phyloP scores from a whole-genome alignment of 225 moss, liverwort and hornwort genomes.

The Neckera pumila region DNA sequence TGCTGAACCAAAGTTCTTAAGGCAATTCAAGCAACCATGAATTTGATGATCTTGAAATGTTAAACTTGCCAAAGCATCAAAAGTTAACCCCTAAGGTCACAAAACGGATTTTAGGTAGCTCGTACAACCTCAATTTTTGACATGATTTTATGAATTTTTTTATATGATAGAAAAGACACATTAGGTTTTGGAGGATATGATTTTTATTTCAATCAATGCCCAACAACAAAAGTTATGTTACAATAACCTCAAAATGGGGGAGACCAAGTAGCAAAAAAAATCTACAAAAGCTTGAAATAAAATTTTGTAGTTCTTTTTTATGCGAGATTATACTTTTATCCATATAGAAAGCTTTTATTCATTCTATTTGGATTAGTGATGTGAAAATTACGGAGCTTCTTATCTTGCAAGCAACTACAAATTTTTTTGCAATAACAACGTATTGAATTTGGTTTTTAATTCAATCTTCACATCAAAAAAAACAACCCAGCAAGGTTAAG shows the following conservation, averaged over 20 bases:
- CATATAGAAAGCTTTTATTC: too few relatives aligned
- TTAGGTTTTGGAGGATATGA: rapidly evolving
- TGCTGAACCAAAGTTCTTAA: neutral
- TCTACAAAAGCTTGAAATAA: neutral
- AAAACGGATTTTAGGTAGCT: too few relatives aligned
- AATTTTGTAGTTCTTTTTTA: neutral
- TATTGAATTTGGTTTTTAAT: too few relatives aligned
- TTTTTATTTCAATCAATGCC: neutral
- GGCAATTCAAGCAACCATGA: rapidly evolving
- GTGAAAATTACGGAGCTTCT: neutral
- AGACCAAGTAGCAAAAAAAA: rapidly evolving
- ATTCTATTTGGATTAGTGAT: neutral
- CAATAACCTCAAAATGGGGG: too few relatives aligned
- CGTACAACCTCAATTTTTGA: too few relatives aligned
- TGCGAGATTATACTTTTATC: neutral
- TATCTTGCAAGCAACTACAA: rapidly evolving
- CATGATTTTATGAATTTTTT: rapidly evolving
- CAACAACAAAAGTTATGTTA: too few relatives aligned
- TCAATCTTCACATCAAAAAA: too few relatives aligned
- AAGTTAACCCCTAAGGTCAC: too few relatives aligned
- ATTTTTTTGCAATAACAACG: rapidly evolving
- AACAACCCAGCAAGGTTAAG: too few relatives aligned
- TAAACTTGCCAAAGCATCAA: neutral
- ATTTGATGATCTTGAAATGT: rapidly evolving
- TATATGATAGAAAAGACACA: too few relatives aligned